Evolutionary conservation across 208 protist species (phyloP), one percentile per base, ranked within the genome.

Genomic region (Leishmania amazonensis): DNA sequence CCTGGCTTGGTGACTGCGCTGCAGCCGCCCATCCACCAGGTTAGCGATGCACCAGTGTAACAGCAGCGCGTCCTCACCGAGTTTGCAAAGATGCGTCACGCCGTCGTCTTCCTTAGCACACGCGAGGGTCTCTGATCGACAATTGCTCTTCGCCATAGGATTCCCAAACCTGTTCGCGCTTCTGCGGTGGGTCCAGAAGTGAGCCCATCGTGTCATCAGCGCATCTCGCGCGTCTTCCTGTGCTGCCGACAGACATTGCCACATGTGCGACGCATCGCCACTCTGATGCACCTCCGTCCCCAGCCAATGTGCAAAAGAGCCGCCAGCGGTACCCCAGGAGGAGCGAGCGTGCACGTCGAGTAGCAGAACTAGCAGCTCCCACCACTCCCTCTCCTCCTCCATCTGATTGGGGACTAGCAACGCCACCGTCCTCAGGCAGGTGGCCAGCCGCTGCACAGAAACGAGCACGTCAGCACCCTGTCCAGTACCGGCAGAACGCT

Each of bases 321-420:
- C 15, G 17, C 51, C 51, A 15, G 24, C 28, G 2, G 11, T 40
- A 21, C 11, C 15, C 51, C 15, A 15, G 6, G 31, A 13, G 7
- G 73, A 53, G 4, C 7, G 19, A 45, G 35, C n/a, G 35, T 45
- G 35, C 64, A 70, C 17, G 35, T 70, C 35, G 13, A 83, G 64
- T 8, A 83, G 74, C 8, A 83, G 74, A 9, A 65, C 38, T 15
- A 83, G 73, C 17, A 83, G 80, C 74, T 76, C 72, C 80, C 80
- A 83, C 80, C 80, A 83, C 51, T 74, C 68, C n/a, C 28, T 51
- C 58, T 71, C 71, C 1, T 24, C 1, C 8, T 35, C 42, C 19
- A n/a, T 38, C 21, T 17, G 13, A 28, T 8, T 19, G 3, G 54
- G 28, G 17, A 0, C 40, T 35, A 35, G 13, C 3, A 65, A 13